Evolutionary conservation across 78 protist species (phyloP), one percentile per base, ranked within the genome.

Genomic region (Speleostelium caveatum): DNA sequence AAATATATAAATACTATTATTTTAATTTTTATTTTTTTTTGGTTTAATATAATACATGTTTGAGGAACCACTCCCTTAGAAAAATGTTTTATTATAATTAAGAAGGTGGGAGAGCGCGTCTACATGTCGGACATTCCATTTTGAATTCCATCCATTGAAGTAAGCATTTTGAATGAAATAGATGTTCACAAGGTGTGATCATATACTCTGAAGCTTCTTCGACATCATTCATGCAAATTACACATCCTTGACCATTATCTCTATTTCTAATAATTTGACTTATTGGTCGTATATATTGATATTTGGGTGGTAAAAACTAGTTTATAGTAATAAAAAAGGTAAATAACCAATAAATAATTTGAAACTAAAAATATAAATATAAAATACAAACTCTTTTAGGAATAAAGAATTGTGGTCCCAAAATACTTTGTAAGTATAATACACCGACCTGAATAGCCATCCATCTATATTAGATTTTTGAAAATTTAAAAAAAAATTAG

Each of bases 111-210:
- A 85, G 36, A 16, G 76, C 45, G 21, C 73, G 8, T 14, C 95
- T 22, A 36, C 97, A 95, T n/a, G 89, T 75, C 17, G 97, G 97
- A 83, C 98, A 96, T 56, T 86, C 96, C 51, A 95, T 32, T 68
- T 96, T 96, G 63, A 69, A 80, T 5, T 96, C 96, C 28, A 95
- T 36, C 98, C 98, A 96, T 7, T 45, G 73, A 60, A 66, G 30
- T 33, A 96, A 76, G 53, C 98, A 96, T 66, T 72, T 62, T 14
- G 41, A 42, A 38, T 96, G 98, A 89, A 95, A 96, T 38, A 93
- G 58, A 65, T 96, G 98, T 42, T 95, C 74, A 41, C 98, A 96
- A 0, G 96, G 97, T 8, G 96, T 87, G 14, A 94, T 49, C 96
- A 90, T 78, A 56, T 90, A 90, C 6, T 60, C 73, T 7, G 10